Conservation (phyloP, 495 filamentous ascomycete genomes). For the Talaromyces proteolyticus region DNA sequence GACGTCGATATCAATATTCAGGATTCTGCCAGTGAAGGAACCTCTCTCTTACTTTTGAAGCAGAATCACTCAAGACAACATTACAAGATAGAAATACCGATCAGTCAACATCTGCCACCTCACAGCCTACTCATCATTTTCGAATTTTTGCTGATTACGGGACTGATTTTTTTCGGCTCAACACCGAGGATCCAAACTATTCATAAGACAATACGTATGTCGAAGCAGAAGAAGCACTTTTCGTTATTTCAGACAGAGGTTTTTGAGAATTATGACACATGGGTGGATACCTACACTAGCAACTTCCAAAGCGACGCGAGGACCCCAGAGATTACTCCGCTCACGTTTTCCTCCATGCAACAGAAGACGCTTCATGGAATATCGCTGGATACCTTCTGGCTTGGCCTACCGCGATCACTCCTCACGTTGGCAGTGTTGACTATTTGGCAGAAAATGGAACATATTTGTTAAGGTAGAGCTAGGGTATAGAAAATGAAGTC, state of each 20-base stretch:
- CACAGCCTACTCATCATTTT: slow-evolving; percentile 10
- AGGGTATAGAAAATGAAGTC: slow-evolving; percentile 6
- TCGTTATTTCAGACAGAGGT: slow-evolving; percentile 9
- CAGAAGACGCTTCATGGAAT: slow-evolving; percentile 17
- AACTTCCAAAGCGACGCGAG: slow-evolving; percentile 11
- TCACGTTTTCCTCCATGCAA: slow-evolving; percentile 5
- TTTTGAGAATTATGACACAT: slow-evolving; percentile 11
- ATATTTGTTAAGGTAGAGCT: slow-evolving; percentile 9
- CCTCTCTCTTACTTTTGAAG: neutral
- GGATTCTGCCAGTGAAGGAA: neutral
- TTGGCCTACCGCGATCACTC: slow-evolving; percentile 16
- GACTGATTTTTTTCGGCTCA: slow-evolving; percentile 15
- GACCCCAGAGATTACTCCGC: slow-evolving; percentile 5
- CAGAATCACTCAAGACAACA: neutral
- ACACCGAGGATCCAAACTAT: slow-evolving; percentile 4
- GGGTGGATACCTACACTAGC: slow-evolving; percentile 14
- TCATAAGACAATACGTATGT: slow-evolving; percentile 4
- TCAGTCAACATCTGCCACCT: neutral
- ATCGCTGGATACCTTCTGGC: slow-evolving; percentile 18
- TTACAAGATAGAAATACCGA: neutral
- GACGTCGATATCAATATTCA: slow-evolving; percentile 12
- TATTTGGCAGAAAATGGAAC: slow-evolving; percentile 6
- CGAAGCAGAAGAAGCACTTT: slow-evolving; percentile 7
- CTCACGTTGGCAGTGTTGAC: slow-evolving; percentile 13
- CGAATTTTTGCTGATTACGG: slow-evolving; percentile 17